Base-by-base conservation (phyloP, 1,139 yeast genomes). In the Suhomyces wounanorum region DNA sequence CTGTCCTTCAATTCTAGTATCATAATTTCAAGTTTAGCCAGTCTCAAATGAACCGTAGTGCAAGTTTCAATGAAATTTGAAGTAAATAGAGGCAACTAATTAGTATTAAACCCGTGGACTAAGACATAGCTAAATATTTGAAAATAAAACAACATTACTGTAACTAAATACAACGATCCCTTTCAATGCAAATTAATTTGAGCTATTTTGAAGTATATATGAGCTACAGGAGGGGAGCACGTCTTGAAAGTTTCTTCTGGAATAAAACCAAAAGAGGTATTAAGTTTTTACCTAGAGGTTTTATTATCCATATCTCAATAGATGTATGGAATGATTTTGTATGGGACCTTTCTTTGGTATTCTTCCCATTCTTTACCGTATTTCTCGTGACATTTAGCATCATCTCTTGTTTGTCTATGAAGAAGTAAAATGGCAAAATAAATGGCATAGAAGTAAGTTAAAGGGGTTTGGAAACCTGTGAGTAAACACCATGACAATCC, bases 401-500 rank as follows among this genome's bases (percentile, higher is more conserved):
- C 98, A 68, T 94, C 99, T 66, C 99, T 81, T 17, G 70, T 70
- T 68, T 94, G 98, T 66, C 99, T 83, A 66, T 94, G 99, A 40
- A 94, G 67, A 58, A 94, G 75, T 62, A 94, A 78, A 3, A 84
- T 73, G 0, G 89, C 95, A 70, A 95, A 94, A 69, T 89, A 94
- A 35, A 87, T 65, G 35, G 89, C 87, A 65, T 90, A 94, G 69
- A 88, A 94, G 65, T 94, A 94, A 0, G 98, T 89, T 60, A 94
- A 72, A 3, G 91, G 87, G 1, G 96, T 87, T 54, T 75, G 77
- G 62, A 86, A 83, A 13, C 96, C 96, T 1, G 98, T 90, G 17
- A 96, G 86, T 58, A 94, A 75, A 67, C 97, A 91, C 96, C 97
- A 92, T 41, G 96, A 84, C 75, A 89, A 79, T 0, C 97, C 91